These are phyloP conservation scores for Hibiscus syriacus DNA, from an alignment of 345 rosid genomes.

Conservation along the genomic window DNA sequence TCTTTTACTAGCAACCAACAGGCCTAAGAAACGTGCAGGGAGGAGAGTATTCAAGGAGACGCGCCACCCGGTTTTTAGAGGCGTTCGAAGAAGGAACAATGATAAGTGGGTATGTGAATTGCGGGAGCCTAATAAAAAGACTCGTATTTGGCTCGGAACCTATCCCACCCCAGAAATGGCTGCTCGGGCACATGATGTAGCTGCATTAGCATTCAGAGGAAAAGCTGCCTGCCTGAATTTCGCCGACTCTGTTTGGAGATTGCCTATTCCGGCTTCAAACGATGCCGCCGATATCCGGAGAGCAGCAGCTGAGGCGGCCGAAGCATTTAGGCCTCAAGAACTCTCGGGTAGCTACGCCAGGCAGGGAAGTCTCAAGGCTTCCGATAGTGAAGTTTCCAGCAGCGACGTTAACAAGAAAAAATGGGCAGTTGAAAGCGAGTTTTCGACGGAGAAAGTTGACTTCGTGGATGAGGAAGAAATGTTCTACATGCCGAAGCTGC, in stretches of 20 bases:
- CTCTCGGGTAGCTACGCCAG: neutral
- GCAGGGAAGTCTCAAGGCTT: conserved; percentile 7
- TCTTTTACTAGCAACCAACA: conserved; percentile 36
- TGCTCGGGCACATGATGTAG: conserved; percentile 76
- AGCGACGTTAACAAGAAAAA: neutral
- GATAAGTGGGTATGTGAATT: conserved; percentile 75
- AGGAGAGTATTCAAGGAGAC: conserved; percentile 61
- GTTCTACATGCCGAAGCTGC: conserved; percentile 40
- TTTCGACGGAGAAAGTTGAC: neutral
- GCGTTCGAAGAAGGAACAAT: conserved; percentile 46
- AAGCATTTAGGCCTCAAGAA: conserved; percentile 32
- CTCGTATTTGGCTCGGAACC: conserved; percentile 75
- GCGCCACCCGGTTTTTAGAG: conserved; percentile 67
- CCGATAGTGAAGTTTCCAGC: conserved; percentile 9
- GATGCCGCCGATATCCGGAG: conserved; percentile 35
- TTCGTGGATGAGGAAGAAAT: conserved; percentile 33
- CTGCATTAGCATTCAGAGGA: conserved; percentile 57
- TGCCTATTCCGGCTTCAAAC: conserved; percentile 43
- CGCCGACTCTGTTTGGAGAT: conserved; percentile 57
- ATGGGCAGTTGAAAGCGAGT: neutral
- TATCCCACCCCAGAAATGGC: conserved; percentile 76
- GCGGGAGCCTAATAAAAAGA: conserved; percentile 46
- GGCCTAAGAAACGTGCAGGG: conserved; percentile 63
- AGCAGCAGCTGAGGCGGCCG: conserved; percentile 49
- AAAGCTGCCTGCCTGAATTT: conserved; percentile 64